Percentiles rank a stretch among this genome's conserved stretches.
phyloP scores from a whole-genome alignment of 139 green algal genomes.

The Auxenochlorella pyrenoidosa region DNA sequence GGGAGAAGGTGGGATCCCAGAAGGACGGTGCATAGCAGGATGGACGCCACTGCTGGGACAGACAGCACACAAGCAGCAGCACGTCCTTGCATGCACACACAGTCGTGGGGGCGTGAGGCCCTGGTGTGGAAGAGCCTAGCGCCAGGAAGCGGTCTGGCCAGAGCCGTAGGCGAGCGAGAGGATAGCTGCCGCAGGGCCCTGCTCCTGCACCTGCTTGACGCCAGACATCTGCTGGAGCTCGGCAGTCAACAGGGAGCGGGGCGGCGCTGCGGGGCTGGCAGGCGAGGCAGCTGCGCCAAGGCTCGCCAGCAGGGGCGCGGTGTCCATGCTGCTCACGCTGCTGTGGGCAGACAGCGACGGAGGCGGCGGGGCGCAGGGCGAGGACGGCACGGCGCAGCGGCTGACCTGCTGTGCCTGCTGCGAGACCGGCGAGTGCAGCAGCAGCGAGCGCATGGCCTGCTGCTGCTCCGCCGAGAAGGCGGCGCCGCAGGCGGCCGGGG shows the following conservation, averaged over 20 bases:
- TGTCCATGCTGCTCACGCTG: slow-evolving; percentile 19
- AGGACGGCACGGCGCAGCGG: background rate
- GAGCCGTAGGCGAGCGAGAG: background rate
- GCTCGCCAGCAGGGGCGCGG: background rate
- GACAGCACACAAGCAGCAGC: too few species aligned
- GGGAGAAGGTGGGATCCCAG: too few species aligned
- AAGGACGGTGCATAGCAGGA: too few species aligned
- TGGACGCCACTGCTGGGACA: too few species aligned
- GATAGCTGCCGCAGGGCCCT: background rate
- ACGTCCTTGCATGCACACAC: background rate
- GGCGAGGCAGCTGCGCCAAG: too few species aligned
- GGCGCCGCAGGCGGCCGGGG: background rate
- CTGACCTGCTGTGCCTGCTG: background rate
- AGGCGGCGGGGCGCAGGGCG: background rate
- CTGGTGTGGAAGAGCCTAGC: too few species aligned
- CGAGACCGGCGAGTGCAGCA: slow-evolving; percentile 13
- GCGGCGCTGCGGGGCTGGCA: too few species aligned
- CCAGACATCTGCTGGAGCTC: background rate
- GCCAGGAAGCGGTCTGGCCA: background rate
- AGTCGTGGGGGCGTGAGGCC: too few species aligned
- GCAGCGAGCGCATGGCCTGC: slow-evolving; percentile 19
- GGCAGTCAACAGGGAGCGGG: slow-evolving; percentile 6
- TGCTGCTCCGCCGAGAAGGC: slow-evolving; percentile 31
- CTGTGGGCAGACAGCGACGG: background rate
- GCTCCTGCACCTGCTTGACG: background rate